Percentiles rank a stretch among this genome's conserved stretches.
phyloP scores from a whole-genome alignment of 2,329 filamentous ascomycete genomes.

The Arthrobotrys sphaeroides region DNA sequence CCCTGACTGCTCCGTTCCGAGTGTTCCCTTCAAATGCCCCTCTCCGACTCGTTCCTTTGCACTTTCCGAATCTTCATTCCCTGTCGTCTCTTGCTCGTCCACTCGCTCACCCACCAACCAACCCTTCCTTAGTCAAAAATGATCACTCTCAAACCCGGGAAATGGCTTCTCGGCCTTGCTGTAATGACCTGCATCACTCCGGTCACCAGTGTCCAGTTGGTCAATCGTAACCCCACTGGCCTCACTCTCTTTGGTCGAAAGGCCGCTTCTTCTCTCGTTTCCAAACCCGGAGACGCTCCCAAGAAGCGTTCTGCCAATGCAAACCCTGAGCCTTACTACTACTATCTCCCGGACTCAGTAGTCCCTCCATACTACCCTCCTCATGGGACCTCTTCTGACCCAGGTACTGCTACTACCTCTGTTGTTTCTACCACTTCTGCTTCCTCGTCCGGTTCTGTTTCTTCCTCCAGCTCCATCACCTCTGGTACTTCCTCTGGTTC shows the following conservation, averaged over 20 bases:
- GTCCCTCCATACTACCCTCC: slow-evolving; percentile 25
- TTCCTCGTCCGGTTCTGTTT: background rate
- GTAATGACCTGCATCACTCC: slow-evolving; percentile 28
- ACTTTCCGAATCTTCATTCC: background rate
- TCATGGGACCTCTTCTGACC: background rate
- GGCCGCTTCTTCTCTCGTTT: slow-evolving; percentile 6
- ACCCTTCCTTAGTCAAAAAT: slow-evolving; percentile 30
- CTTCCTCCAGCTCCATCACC: slow-evolving; percentile 12
- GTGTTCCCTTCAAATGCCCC: background rate
- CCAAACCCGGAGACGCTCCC: slow-evolving; percentile 16
- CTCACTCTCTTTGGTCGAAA: slow-evolving; percentile 40
- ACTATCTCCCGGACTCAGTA: slow-evolving; percentile 18
- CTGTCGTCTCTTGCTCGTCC: background rate
- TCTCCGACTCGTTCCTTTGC: background rate
- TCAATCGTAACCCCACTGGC: slow-evolving; percentile 40
- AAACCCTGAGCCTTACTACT: slow-evolving; percentile 39
- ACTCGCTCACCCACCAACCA: slow-evolving; percentile 21
- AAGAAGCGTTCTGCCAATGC: slow-evolving; percentile 43
- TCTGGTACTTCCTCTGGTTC: slow-evolving; percentile 3
- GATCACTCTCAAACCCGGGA: slow-evolving; percentile 1
- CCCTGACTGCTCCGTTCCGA: no score
- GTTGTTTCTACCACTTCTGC: background rate
- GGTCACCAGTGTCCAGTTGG: slow-evolving; percentile 5
- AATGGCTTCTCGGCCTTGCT: slow-evolving; percentile 37
- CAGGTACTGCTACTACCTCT: slow-evolving; percentile 2